Conservation (phyloP, 1,284 basidiomycete species). For the Microbotryomycetes sp. region DNA sequence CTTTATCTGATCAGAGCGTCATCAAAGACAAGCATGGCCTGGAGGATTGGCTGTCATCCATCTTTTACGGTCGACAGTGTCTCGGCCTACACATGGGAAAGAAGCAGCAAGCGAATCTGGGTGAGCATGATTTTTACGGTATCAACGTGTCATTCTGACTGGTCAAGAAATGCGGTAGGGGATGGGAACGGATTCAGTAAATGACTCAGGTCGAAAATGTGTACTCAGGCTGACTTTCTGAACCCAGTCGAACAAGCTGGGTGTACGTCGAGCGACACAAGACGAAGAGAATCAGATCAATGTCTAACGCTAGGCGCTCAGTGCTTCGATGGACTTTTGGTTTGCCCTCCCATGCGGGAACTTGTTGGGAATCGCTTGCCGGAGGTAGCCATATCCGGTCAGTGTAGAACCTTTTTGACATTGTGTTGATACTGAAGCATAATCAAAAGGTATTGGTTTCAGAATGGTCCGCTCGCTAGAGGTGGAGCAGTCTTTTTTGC, state of each 20-base stretch:
- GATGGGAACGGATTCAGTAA: not conserved
- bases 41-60: not conserved
- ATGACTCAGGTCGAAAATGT: too few species aligned
- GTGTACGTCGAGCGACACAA: too few species aligned
- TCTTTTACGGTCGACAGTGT: not conserved
- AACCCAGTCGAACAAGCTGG: not conserved
- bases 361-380: not conserved
- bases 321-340: not conserved
- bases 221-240: too few species aligned
- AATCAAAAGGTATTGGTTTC: not conserved
- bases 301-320: too few species aligned
- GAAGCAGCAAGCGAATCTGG: not conserved
- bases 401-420: not conserved
- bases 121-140: not conserved
- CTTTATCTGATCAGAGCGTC: too few species aligned
- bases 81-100: not conserved
- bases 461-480: not conserved
- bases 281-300: too few species aligned
- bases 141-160: not conserved
- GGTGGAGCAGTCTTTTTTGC: not conserved
- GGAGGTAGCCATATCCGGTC: not conserved
- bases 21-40: too few species aligned
- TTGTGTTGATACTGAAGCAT: not conserved
- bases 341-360: not conserved
- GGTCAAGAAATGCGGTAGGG: too few species aligned